Evolutionary conservation across 2,329 filamentous ascomycete genomes (phyloP), one percentile per base, ranked within the genome.

Genomic region (Hawksworthiomyces lignivorus): DNA sequence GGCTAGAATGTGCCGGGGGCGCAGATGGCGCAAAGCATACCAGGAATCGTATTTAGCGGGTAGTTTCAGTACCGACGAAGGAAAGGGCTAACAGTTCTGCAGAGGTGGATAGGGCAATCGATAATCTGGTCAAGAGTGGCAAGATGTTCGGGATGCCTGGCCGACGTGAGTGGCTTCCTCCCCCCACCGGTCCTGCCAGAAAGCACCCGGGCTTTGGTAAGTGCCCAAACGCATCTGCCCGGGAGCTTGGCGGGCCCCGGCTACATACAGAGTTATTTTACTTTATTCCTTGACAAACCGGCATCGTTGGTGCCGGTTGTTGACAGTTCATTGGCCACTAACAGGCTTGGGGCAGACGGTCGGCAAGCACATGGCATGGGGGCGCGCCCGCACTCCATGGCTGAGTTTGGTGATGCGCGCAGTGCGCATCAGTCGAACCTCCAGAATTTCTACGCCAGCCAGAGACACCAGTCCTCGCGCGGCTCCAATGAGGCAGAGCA

Each of bases 101-200:
- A n/a, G 92, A 98, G 77, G 88, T 98, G 56, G 92, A 97, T 52
- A 84, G 90, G 61, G 90, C 90, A 53, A 81, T 90, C 57, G 92
- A 97, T 59, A 97, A 97, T 64, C 77, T 98, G 47, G 77, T 90
- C 58, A 97, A 97, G 75, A 95, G 89, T 62, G 89, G 89, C 57
- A 97, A 97, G 72, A 82, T 89, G 68, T 92, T 90, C 65, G 79
- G 74, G 57, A 67, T 69, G 58, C 51, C 57, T 36, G 72, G 70
- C 56, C 87, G 92, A 64, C 85, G 89, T 74, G 87, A 95, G 68
- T 94, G 80, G 45, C 73, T 82, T 75, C 68, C 78, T 62, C 70
- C 77, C 65, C 72, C 74, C 61, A 30, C 39, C 26, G 70, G 67
- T 52, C 67, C 69, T 45, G 69, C 72, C 56, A 73, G 70, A 58